These are phyloP conservation scores for Tolypocladium pustulatum DNA, from an alignment of 2,329 filamentous ascomycete species.

Conservation along the genomic window DNA sequence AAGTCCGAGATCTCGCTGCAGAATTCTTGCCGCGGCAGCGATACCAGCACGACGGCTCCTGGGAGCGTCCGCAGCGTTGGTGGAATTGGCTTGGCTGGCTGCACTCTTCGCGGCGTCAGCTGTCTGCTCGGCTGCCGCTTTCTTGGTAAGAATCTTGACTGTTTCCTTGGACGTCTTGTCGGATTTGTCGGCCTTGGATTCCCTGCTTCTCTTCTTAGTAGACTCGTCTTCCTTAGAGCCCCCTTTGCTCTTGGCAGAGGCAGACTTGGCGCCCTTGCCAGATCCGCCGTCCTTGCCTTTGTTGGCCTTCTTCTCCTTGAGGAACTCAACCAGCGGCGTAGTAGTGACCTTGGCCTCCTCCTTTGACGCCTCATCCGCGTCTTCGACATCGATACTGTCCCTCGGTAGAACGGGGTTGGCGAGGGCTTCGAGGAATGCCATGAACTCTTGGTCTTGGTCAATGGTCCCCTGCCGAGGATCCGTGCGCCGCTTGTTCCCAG, in stretches of 20 bases:
- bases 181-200: conserved; percentile 45
- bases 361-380: conserved; percentile 30
- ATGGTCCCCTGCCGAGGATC: conserved; percentile 90
- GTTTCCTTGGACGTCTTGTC: conserved; percentile 46
- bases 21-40: conserved; percentile 50
- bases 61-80: conserved; percentile 23
- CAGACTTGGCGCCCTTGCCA: conserved; percentile 37
- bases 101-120: conserved; percentile 34
- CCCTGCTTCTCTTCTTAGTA: conserved; percentile 52
- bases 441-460: conserved; percentile 92
- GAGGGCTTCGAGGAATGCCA: conserved; percentile 79
- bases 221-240: conserved; percentile 34
- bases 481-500: conserved; percentile 60
- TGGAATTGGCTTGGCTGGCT: conserved; percentile 23
- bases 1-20: conserved; percentile 56
- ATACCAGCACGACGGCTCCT: conserved; percentile 52
- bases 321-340: conserved; percentile 80
- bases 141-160: conserved; percentile 54
- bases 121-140: conserved; percentile 38
- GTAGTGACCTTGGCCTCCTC: conserved; percentile 56
- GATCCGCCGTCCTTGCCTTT: conserved; percentile 44
- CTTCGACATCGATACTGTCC: conserved; percentile 30
- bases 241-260: conserved; percentile 34
- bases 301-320: conserved; percentile 85
- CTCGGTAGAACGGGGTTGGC: conserved; percentile 54